phyloP scores from a whole-genome alignment of 768 basidiomycete genomes.

The Crepidotus variabilis region DNA sequence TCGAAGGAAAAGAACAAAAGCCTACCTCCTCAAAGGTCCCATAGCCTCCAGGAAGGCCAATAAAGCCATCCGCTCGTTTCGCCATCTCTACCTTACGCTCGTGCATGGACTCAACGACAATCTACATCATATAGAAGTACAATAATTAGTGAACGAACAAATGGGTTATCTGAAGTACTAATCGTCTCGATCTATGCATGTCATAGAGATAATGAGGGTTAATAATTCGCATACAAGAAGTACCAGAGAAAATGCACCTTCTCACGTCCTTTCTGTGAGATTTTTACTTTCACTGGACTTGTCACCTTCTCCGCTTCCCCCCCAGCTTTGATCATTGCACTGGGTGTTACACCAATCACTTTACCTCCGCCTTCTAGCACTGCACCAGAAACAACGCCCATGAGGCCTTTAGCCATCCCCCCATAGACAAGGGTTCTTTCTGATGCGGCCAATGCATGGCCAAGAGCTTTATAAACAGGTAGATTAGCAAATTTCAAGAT shows the following conservation, averaged over 20 bases:
- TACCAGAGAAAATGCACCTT: not conserved
- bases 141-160: too few species aligned
- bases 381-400: slow-evolving; percentile 76
- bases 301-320: slow-evolving; percentile 54
- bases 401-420: slow-evolving; percentile 78
- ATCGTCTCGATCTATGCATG: slow-evolving; percentile 28
- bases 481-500: slow-evolving; percentile 3
- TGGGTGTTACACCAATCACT: slow-evolving; percentile 77
- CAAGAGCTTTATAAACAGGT: slow-evolving; percentile 51
- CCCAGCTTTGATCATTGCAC: slow-evolving; percentile 65
- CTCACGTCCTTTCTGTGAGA: slow-evolving; percentile 1
- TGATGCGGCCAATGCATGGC: slow-evolving; percentile 60
- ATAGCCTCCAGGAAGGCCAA: slow-evolving; percentile 90
- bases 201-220: not conserved
- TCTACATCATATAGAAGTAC: slow-evolving; percentile 26
- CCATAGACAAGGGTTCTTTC: slow-evolving; percentile 79
- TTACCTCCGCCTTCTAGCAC: slow-evolving; percentile 64
- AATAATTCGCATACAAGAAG: not conserved
- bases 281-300: not conserved
- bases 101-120: slow-evolving; percentile 81
- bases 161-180: too few species aligned
- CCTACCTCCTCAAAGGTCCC: slow-evolving; percentile 92
- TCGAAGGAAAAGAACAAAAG: not conserved
- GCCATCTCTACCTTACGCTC: slow-evolving; percentile 94
- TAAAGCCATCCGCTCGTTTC: slow-evolving; percentile 69